phyloP scores from a whole-genome alignment of 2,329 filamentous ascomycete genomes.

The Seiridium cupressi region DNA sequence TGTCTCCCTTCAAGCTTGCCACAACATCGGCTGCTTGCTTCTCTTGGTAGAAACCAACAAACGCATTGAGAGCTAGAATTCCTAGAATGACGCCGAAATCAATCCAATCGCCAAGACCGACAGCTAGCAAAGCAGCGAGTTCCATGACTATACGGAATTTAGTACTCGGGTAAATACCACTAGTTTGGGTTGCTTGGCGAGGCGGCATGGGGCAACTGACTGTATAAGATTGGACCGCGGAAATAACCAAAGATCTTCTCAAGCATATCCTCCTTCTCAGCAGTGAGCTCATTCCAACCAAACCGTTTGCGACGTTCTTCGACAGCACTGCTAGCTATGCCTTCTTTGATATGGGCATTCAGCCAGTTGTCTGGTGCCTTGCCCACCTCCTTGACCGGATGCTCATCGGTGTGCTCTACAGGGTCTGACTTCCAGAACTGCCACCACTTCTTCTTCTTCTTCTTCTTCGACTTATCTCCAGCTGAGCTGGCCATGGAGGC shows the following conservation, averaged over 20 bases:
- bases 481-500: slow-evolving; percentile 18
- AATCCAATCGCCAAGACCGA: slow-evolving; percentile 73
- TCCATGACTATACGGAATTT: slow-evolving; percentile 62
- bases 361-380: slow-evolving; percentile 62
- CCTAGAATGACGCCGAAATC: slow-evolving; percentile 76
- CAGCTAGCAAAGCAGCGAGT: slow-evolving; percentile 69
- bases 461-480: not conserved
- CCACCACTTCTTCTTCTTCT: slow-evolving; percentile 52
- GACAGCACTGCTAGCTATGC: slow-evolving; percentile 54
- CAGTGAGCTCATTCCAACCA: slow-evolving; percentile 67
- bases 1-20: slow-evolving; percentile 72
- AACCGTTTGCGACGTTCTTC: slow-evolving; percentile 61
- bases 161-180: slow-evolving; percentile 22
- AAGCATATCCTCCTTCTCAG: slow-evolving; percentile 71
- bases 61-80: slow-evolving; percentile 72
- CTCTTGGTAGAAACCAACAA: slow-evolving; percentile 79
- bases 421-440: slow-evolving; percentile 49
- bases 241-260: slow-evolving; percentile 71
- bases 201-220: slow-evolving; percentile 43
- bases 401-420: not conserved
- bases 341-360: slow-evolving; percentile 61
- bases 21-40: slow-evolving; percentile 79
- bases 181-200: not conserved
- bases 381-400: slow-evolving; percentile 28
- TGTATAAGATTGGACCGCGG: slow-evolving; percentile 69